Percentiles rank a stretch among this genome's conserved stretches.
These are phyloP conservation scores for Cyclanthera cordifolia DNA, from an alignment of 306 rosid genomes.

Conservation along the genomic window DNA sequence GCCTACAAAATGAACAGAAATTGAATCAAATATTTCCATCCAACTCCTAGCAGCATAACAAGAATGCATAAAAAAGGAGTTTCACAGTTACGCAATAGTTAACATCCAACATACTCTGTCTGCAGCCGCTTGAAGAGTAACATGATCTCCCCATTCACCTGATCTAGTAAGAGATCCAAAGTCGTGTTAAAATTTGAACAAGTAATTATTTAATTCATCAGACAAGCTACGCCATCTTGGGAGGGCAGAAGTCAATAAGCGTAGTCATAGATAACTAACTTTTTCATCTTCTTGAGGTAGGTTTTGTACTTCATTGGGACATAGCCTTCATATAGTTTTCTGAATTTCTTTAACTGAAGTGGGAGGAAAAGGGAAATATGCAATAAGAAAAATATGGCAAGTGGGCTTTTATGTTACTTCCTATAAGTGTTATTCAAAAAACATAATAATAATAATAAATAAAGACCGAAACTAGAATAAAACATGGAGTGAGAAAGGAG, in stretches of 20 bases:
- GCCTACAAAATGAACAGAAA: not conserved
- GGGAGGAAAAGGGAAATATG: constrained; percentile 11
- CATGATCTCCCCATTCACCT: constrained; percentile 99
- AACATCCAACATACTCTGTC: constrained; percentile 56
- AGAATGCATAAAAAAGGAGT: constrained; percentile 3
- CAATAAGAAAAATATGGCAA: not conserved
- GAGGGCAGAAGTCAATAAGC: constrained; percentile 22
- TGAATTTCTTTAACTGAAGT: constrained; percentile 66
- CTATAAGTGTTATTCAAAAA: not conserved
- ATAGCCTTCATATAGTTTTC: constrained; percentile 69
- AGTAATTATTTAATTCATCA: constrained; percentile 18
- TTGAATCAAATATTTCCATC: not conserved
- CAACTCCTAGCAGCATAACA: not conserved
- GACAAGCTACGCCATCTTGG: constrained; percentile 17
- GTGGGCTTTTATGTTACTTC: not conserved
- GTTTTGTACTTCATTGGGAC: constrained; percentile 75
- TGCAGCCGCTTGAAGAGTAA: constrained; percentile 92
- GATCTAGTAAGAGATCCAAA: constrained; percentile 44
- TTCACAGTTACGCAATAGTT: not conserved
- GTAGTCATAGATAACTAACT: constrained; percentile 45
- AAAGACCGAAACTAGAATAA: not conserved
- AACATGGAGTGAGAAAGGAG: not conserved
- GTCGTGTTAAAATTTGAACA: constrained; percentile 18
- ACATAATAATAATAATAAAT: too few relatives aligned
- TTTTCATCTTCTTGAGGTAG: constrained; percentile 85